phyloP scores from a whole-genome alignment of 495 filamentous ascomycete genomes.

The Hyphodiscus hymeniophilus region DNA sequence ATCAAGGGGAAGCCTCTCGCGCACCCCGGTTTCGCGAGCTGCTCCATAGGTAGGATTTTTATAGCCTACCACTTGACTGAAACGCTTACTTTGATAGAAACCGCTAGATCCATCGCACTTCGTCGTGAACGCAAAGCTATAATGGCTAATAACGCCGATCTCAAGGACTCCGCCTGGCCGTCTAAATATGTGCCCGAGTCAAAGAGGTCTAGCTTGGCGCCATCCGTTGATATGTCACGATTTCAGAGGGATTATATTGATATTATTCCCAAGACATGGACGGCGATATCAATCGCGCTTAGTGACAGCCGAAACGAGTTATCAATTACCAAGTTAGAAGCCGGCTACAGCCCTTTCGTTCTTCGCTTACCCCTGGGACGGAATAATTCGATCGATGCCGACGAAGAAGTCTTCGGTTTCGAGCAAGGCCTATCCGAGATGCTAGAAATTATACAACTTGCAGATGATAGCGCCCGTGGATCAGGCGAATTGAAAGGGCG shows the following conservation, averaged over 20 bases:
- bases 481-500: conserved; percentile 51
- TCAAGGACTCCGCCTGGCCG: conserved; percentile 37
- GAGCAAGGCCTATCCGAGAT: conserved; percentile 68
- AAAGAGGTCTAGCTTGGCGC: conserved; percentile 15
- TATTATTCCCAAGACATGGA: conserved; percentile 77
- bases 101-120: conserved; percentile 51
- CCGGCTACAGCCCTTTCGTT: conserved; percentile 68
- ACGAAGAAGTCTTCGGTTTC: conserved; percentile 79
- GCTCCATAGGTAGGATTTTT: conserved; percentile 23
- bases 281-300: conserved; percentile 73
- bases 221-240: conserved; percentile 37
- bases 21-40: conserved; percentile 51
- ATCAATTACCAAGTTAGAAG: conserved; percentile 68
- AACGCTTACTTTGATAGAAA: conserved; percentile 41
- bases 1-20: conserved; percentile 32
- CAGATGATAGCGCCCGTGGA: conserved; percentile 75
- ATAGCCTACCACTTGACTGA: background rate
- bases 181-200: conserved; percentile 6
- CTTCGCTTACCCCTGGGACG: conserved; percentile 76
- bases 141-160: conserved; percentile 17
- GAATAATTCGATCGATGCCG: conserved; percentile 69
- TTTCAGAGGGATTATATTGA: conserved; percentile 69
- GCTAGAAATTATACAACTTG: conserved; percentile 66
- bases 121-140: conserved; percentile 51
- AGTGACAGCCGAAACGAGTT: conserved; percentile 76